Conservation (phyloP, 352 stramenopile genomes). For the Phytopythium ostracodes region DNA sequence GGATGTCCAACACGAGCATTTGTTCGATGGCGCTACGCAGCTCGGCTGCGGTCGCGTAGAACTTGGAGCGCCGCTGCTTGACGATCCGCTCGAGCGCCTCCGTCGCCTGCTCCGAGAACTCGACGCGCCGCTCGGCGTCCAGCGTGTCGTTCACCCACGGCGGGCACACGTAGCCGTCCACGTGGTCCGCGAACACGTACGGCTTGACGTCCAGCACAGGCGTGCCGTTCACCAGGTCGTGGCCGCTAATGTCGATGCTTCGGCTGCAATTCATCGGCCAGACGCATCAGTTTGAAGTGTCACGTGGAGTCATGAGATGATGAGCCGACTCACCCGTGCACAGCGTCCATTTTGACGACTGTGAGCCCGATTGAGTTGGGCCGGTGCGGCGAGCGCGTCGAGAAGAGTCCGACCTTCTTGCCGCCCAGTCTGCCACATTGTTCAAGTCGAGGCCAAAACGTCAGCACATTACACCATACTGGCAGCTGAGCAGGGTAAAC, state of each 20-base stretch:
- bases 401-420: constrained; percentile 93
- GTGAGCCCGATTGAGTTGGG: constrained; percentile 94
- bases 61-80: constrained; percentile 38
- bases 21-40: constrained; percentile 63
- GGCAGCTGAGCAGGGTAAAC: too few relatives aligned
- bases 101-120: constrained; percentile 44
- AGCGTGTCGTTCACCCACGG: constrained; percentile 49
- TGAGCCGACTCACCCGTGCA: constrained; percentile 41
- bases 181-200: constrained; percentile 90
- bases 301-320: not conserved
- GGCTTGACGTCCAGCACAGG: constrained; percentile 98
- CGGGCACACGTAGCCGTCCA: constrained; percentile 50
- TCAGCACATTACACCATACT: too few relatives aligned
- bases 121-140: constrained; percentile 39
- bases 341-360: constrained; percentile 87
- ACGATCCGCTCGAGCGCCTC: constrained; percentile 39
- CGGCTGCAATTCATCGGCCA: constrained; percentile 18
- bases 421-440: constrained; percentile 39
- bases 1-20: constrained; percentile 82
- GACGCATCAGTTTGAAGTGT: not conserved
- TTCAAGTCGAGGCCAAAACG: too few relatives aligned
- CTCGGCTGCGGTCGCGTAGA: constrained; percentile 58
- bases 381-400: constrained; percentile 95
- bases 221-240: constrained; percentile 96
- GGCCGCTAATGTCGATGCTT: constrained; percentile 88